A percentile compares a stretch with the other conserved stretches of the same genome.
Conservation (phyloP, 305 asterid genomes). For the Solanum aculeatissimum region DNA sequence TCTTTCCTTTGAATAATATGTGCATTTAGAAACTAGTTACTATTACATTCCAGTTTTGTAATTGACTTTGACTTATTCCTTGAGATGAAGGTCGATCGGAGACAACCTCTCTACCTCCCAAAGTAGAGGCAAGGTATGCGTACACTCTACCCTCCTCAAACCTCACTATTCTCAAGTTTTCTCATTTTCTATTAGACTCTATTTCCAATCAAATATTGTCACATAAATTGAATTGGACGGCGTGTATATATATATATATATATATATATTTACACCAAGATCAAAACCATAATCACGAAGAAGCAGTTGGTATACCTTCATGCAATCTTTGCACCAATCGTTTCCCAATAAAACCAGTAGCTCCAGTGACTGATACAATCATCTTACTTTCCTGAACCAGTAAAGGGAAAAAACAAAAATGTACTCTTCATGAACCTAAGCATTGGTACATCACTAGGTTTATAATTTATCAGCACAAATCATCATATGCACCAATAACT, state of each 20-base stretch:
- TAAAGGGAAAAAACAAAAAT: not conserved
- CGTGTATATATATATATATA: too few species aligned
- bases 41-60: not conserved
- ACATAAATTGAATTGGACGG: not conserved
- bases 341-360: slow-evolving; percentile 92
- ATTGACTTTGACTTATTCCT: not conserved
- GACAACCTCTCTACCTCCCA: not conserved
- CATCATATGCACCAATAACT: not conserved
- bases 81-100: not conserved
- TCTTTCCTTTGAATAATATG: not conserved
- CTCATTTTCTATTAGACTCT: too few species aligned
- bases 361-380: slow-evolving; percentile 85
- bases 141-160: not conserved
- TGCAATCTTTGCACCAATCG: slow-evolving; percentile 82
- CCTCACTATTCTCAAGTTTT: too few species aligned
- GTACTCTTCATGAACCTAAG: not conserved
- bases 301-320: slow-evolving; percentile 36
- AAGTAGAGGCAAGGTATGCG: accelerated
- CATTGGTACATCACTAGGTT: not conserved
- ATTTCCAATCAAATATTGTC: not conserved
- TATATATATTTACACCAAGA: not conserved
- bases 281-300: not conserved
- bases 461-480: not conserved
- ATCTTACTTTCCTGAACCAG: slow-evolving; percentile 49
- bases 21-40: not conserved